Evolutionary conservation across 208 protist genomes (phyloP).

Genomic region (Spongospora subterranea): DNA sequence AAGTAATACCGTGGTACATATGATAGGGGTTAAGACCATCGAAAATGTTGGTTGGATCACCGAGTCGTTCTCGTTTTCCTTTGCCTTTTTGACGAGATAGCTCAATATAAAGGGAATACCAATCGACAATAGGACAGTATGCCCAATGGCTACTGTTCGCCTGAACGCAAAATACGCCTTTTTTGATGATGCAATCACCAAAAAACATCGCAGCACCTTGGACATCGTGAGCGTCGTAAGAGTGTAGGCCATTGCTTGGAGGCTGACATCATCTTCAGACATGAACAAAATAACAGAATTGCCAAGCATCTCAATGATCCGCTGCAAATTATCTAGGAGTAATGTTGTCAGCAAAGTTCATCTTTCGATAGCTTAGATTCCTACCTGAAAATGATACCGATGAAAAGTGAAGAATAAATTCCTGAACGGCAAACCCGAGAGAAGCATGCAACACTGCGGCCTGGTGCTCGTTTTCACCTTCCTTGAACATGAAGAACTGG

Average conservation of each 20-base stretch:
- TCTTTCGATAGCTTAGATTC: slow-evolving; percentile 75
- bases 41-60: slow-evolving; percentile 79
- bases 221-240: neutral
- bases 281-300: slow-evolving; percentile 54
- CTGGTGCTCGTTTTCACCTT: slow-evolving; percentile 81
- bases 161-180: slow-evolving; percentile 12
- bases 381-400: slow-evolving; percentile 84
- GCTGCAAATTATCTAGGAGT: neutral
- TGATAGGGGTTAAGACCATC: slow-evolving; percentile 74
- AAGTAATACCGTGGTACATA: slow-evolving; percentile 71
- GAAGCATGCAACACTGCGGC: slow-evolving; percentile 77
- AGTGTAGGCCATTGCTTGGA: slow-evolving; percentile 4
- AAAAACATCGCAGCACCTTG: neutral
- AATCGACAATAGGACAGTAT: neutral
- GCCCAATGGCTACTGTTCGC: slow-evolving; percentile 11
- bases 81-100: slow-evolving; percentile 15
- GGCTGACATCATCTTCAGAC: slow-evolving; percentile 38
- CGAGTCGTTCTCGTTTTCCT: neutral
- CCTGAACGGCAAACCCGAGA: slow-evolving; percentile 81
- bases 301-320: neutral
- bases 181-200: neutral
- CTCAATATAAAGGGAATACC: neutral
- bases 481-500: slow-evolving; percentile 84
- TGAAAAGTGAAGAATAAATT: slow-evolving; percentile 86
- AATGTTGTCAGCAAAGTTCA: slow-evolving; percentile 73